These are phyloP conservation scores for Lipomyces yamanashiensis DNA, from an alignment of 805 yeast genomes.

Conservation along the genomic window DNA sequence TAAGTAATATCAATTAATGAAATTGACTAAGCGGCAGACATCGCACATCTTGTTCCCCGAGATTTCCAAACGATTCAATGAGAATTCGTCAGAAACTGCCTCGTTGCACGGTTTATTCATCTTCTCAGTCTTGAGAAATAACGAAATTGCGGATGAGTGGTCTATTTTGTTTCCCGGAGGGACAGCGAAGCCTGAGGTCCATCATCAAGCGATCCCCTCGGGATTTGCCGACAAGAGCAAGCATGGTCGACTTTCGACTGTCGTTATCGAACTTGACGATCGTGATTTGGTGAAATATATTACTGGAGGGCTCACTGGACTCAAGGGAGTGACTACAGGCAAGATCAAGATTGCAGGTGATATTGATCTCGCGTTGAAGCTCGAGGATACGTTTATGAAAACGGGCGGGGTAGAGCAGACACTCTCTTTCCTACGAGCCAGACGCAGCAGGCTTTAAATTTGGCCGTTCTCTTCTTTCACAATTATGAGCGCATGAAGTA, in stretches of 20 bases:
- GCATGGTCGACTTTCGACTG: conserved; percentile 15
- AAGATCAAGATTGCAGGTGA: conserved; percentile 32
- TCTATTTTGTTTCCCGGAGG: conserved; percentile 24
- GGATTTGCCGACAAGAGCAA: conserved; percentile 2
- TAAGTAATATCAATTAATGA: not conserved
- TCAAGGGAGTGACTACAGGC: conserved; percentile 33
- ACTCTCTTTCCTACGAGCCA: conserved; percentile 16
- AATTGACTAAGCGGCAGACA: conserved; percentile 13
- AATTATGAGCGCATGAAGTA: not conserved
- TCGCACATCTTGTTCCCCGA: conserved; percentile 28
- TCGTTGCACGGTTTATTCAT: conserved; percentile 27
- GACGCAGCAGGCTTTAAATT: conserved; percentile 4
- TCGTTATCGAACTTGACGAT: conserved; percentile 31
- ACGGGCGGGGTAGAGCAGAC: conserved; percentile 31
- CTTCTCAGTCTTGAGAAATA: conserved; percentile 20
- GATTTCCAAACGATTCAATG: conserved; percentile 15
- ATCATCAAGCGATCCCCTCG: conserved; percentile 26
- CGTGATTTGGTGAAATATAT: conserved; percentile 26
- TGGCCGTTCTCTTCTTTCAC: not conserved
- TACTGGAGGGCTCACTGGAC: conserved; percentile 32
- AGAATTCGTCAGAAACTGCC: conserved; percentile 10
- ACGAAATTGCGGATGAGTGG: conserved; percentile 30
- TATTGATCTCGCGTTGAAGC: conserved; percentile 32
- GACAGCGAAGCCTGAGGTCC: conserved; percentile 15
- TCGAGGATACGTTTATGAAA: conserved; percentile 28